Evolutionary conservation across 148 eudicot species (phyloP), one percentile per base, ranked within the genome.

Genomic region (Persicaria maculosa): DNA sequence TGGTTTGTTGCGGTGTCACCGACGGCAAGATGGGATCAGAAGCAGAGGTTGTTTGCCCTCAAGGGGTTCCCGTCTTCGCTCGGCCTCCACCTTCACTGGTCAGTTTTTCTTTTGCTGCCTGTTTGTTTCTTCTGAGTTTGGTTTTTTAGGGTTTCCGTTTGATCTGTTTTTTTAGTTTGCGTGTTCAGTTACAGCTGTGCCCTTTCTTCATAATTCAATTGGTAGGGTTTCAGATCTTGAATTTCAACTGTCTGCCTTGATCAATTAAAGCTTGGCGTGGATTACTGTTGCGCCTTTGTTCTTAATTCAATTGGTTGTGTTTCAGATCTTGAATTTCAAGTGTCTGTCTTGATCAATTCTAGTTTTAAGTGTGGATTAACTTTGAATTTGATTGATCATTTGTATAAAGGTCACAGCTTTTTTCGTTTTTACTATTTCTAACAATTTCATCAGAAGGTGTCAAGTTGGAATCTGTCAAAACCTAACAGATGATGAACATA

Each of bases 11-110:
- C 46, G 73, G 54, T 76, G 57, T 68, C 7, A 59, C 31, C 9
- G 53, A 74, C 50, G 76, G 65, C 54, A 83, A 68, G 65, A 88
- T 90, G 96, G 88, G 80, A 75, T 89, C 89, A 44, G 88, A 85
- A 84, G 86, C 89, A 47, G 80, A 86, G 75, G 73, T 86, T 4
- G 86, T 87, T 55, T 74, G 87, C 58, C 85, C 80, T 71, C 78
- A 76, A 67, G 83, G 72, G 76, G 65, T 86, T 50, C 83, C 85
- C 14, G 84, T 83, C 52, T 77, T 86, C 6, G 36, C 86, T 47
- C 73, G 74, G 16, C 77, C 86, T 76, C 80, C 76, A 65, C 45
- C 86, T 76, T 77, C 67, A 71, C 36, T 74, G 69, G 89, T 86
- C 36, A 72, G 83, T 77, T 74, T 31, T 48, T 45, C 9, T 9